phyloP scores from a whole-genome alignment of 257 asterid species.

The Ilex asprella region DNA sequence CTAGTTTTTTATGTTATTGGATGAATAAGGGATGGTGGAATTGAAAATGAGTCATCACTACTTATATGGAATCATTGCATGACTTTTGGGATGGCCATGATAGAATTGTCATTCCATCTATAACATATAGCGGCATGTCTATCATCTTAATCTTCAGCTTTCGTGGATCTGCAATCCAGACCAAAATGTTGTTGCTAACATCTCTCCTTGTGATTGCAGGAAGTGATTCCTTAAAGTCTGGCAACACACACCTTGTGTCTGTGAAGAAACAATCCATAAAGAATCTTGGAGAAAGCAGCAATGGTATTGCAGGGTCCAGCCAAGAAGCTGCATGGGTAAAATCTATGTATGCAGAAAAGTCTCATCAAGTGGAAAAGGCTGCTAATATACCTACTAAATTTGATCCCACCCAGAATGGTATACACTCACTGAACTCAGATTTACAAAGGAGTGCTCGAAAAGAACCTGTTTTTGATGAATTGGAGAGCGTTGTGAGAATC shows the following conservation, averaged over 20 bases:
- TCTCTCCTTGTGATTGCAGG: constrained; percentile 37
- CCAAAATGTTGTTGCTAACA: constrained; percentile 1
- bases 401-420: constrained; percentile 38
- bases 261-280: constrained; percentile 40
- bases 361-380: constrained; percentile 46
- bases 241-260: constrained; percentile 24
- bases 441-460: constrained; percentile 30
- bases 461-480: constrained; percentile 67
- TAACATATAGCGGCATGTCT: background rate
- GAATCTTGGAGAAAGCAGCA: constrained; percentile 37
- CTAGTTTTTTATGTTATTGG: background rate
- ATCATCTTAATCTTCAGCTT: background rate
- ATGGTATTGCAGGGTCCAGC: constrained; percentile 50
- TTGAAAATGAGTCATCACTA: background rate
- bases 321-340: constrained; percentile 62
- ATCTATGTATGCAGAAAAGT: constrained; percentile 38
- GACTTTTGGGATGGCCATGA: background rate
- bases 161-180: background rate
- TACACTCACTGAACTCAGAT: constrained; percentile 29
- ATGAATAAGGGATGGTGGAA: background rate
- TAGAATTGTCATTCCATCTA: background rate
- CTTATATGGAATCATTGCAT: too few relatives aligned
- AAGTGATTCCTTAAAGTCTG: constrained; percentile 36
- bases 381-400: constrained; percentile 30
- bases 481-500: constrained; percentile 86